Conservation (phyloP, 2,329 filamentous ascomycete genomes). For the Talaromyces sp. region DNA sequence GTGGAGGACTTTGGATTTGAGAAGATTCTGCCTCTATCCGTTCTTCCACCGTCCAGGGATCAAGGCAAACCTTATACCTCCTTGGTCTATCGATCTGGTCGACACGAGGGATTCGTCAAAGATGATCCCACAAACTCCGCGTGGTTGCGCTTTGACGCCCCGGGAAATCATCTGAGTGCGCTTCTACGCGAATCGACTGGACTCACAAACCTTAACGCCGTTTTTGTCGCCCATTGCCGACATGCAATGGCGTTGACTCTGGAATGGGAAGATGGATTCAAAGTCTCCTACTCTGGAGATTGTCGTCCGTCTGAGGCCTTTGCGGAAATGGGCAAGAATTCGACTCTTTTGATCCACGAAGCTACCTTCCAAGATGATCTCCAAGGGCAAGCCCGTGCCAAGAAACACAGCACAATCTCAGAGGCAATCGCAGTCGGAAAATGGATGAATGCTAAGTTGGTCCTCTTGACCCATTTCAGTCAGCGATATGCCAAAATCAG, state of each 20-base stretch:
- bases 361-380: slow-evolving; percentile 93
- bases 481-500: slow-evolving; percentile 82
- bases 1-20: slow-evolving; percentile 73
- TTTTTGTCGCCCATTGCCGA: slow-evolving; percentile 72
- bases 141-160: slow-evolving; percentile 27
- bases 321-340: slow-evolving; percentile 64
- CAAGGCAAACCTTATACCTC: slow-evolving; percentile 24
- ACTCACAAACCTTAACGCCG: slow-evolving; percentile 63
- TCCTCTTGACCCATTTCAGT: slow-evolving; percentile 89
- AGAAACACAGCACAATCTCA: slow-evolving; percentile 83
- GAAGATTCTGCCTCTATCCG: slow-evolving; percentile 49
- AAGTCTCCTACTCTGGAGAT: slow-evolving; percentile 90
- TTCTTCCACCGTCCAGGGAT: slow-evolving; percentile 30
- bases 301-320: slow-evolving; percentile 75
- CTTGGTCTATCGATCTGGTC: slow-evolving; percentile 31
- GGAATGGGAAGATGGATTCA: slow-evolving; percentile 74
- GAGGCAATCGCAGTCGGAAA: slow-evolving; percentile 78
- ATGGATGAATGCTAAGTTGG: slow-evolving; percentile 72
- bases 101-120: slow-evolving; percentile 27
- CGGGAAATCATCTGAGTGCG: slow-evolving; percentile 30
- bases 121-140: slow-evolving; percentile 23
- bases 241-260: slow-evolving; percentile 72
- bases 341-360: slow-evolving; percentile 88
- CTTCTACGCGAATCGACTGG: slow-evolving; percentile 54
- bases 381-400: slow-evolving; percentile 69